Evolutionary conservation across 495 filamentous ascomycete species (phyloP).

Genomic region (Neurospora sp.): DNA sequence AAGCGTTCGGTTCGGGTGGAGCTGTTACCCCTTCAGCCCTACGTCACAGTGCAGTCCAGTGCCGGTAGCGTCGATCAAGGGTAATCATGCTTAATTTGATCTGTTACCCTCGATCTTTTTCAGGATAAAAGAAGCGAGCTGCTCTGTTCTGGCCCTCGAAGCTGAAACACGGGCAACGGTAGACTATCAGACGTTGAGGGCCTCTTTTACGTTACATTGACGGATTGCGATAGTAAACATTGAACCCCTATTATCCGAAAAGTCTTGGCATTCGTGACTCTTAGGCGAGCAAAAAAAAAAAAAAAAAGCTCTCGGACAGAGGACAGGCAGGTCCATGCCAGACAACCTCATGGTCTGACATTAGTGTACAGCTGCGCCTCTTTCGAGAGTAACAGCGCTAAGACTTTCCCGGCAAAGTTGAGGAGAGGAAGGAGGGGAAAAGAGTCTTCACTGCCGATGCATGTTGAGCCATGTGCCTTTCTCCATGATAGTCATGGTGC

Average conservation of each 20-base stretch:
- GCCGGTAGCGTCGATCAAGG: slow-evolving; percentile 2
- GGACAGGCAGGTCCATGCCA: neutral
- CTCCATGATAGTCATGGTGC: neutral
- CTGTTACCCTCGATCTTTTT: neutral
- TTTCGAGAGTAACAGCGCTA: neutral
- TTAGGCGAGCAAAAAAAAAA: neutral
- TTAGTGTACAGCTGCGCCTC: neutral
- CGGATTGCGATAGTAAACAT: neutral
- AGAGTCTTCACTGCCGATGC: neutral
- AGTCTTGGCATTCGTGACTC: neutral
- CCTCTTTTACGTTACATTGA: neutral
- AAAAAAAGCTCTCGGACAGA: neutral
- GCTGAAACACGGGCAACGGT: neutral
- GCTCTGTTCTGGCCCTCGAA: neutral
- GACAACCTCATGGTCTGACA: neutral
- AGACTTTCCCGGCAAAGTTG: neutral
- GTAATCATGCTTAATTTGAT: neutral
- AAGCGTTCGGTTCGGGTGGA: neutral
- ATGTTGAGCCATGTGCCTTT: neutral
- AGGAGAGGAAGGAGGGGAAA: neutral
- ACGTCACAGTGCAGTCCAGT: slow-evolving; percentile 6
- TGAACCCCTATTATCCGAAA: neutral
- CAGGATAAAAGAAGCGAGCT: neutral
- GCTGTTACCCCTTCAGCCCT: neutral
- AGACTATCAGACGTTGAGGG: neutral